Evolutionary conservation across 768 basidiomycete species (phyloP).

Genomic region (Multifurca ochricompacta): DNA sequence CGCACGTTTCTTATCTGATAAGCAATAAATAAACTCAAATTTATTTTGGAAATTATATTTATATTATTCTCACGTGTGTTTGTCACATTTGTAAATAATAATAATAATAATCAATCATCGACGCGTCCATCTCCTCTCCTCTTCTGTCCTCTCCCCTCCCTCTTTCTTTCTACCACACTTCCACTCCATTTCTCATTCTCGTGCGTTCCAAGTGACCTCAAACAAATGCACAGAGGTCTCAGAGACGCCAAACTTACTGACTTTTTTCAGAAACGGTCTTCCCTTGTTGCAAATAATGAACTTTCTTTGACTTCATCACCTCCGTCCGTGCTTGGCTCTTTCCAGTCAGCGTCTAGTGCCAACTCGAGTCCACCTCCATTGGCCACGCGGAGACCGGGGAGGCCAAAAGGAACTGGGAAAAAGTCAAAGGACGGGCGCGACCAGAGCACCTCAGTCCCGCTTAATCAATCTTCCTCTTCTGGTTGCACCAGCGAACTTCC

Average conservation of each 20-base stretch:
- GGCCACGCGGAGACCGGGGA: slow-evolving; percentile 14
- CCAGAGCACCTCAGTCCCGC: not conserved
- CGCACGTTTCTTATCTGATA: slow-evolving; percentile 3
- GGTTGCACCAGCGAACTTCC: not conserved
- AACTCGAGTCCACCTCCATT: not conserved
- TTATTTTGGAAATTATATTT: too few species aligned
- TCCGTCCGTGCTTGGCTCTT: not conserved
- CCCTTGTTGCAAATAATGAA: not conserved
- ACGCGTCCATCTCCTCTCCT: too few species aligned
- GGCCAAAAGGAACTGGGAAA: slow-evolving; percentile 24
- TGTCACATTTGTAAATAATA: too few species aligned
- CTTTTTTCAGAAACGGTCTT: slow-evolving; percentile 8
- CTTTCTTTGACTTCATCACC: not conserved
- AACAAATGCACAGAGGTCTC: not conserved
- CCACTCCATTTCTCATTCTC: too few species aligned
- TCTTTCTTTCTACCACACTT: too few species aligned
- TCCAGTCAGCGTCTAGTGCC: not conserved
- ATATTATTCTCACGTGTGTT: too few species aligned
- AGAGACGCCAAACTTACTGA: slow-evolving; percentile 14
- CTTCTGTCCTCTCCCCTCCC: too few species aligned
- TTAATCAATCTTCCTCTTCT: not conserved
- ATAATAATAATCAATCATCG: too few species aligned
- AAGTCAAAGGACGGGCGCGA: slow-evolving; percentile 17
- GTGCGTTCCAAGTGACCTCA: not conserved
- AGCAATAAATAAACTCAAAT: too few species aligned